Conservation (phyloP, 1,284 basidiomycete species). For the Bondarzewia mesenterica region DNA sequence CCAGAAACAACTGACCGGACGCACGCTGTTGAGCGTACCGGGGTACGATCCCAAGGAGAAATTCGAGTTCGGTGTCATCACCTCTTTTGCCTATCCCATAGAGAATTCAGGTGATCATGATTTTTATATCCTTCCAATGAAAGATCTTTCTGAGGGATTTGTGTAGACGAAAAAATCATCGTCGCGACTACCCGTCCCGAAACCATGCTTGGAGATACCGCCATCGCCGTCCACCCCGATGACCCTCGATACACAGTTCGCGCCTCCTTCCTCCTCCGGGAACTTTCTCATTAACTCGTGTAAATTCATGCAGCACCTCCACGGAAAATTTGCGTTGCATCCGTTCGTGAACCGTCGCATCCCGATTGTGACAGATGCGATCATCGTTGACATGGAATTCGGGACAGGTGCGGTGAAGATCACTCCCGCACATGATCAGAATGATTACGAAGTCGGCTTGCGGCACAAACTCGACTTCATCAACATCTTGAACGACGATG, state of each 20-base stretch:
- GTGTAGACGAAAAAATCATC: constrained; percentile 80
- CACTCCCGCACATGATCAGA: constrained; percentile 97
- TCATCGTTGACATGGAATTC: constrained; percentile 88
- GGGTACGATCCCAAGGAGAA: constrained; percentile 93
- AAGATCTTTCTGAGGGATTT: background rate
- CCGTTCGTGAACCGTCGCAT: constrained; percentile 87
- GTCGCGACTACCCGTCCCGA: constrained; percentile 98
- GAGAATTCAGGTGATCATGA: constrained; percentile 62
- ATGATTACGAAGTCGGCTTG: constrained; percentile 93
- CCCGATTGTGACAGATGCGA: constrained; percentile 81
- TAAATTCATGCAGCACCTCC: constrained; percentile 82
- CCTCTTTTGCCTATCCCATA: constrained; percentile 91
- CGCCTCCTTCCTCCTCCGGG: no score
- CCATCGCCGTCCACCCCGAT: constrained; percentile 93
- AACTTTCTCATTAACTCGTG: no score
- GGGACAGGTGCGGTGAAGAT: constrained; percentile 99
- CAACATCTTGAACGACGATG: constrained; percentile 96
- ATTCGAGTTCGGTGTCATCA: constrained; percentile 97
- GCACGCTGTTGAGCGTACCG: constrained; percentile 85
- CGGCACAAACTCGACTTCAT: constrained; percentile 91
- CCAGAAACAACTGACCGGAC: constrained; percentile 85
- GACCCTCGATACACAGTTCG: constrained; percentile 83
- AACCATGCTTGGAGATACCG: constrained; percentile 98
- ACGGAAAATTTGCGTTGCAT: constrained; percentile 89
- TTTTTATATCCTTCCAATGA: background rate